These are phyloP conservation scores for Collybiopsis confluens DNA, from an alignment of 768 basidiomycete genomes.

Conservation along the genomic window DNA sequence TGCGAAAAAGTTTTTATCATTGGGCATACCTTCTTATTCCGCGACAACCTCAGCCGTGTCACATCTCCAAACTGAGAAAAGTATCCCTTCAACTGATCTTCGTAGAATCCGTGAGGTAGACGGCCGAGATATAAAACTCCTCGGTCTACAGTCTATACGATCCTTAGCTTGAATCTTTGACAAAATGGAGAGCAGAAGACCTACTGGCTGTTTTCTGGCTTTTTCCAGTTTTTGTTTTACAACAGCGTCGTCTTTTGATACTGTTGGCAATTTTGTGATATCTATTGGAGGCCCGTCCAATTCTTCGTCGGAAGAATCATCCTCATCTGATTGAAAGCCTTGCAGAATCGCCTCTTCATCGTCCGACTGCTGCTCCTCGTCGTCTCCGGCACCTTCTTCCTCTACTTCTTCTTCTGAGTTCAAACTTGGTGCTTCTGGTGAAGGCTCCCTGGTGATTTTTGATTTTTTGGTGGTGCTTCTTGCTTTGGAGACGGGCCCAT, in stretches of 20 bases:
- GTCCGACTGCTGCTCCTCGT: constrained; percentile 9
- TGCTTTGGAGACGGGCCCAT: background rate
- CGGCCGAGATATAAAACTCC: constrained; percentile 89
- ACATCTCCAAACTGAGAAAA: constrained; percentile 94
- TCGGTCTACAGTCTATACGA: constrained; percentile 48
- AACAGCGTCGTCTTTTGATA: constrained; percentile 82
- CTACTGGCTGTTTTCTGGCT: constrained; percentile 63
- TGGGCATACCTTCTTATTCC: constrained; percentile 79
- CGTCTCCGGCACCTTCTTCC: background rate
- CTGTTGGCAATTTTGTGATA: constrained; percentile 71
- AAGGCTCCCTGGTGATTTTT: background rate
- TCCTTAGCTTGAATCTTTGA: constrained; percentile 3
- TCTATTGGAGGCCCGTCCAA: constrained; percentile 58
- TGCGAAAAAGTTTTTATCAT: background rate
- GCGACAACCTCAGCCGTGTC: constrained; percentile 81
- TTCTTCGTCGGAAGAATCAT: constrained; percentile 76
- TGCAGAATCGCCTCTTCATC: constrained; percentile 37
- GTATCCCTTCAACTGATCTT: constrained; percentile 88
- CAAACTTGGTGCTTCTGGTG: background rate
- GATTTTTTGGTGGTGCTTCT: constrained; percentile 5
- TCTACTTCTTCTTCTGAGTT: background rate
- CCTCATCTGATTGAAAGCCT: constrained; percentile 73
- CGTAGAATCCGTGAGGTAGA: constrained; percentile 96
- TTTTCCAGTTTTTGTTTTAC: constrained; percentile 64
- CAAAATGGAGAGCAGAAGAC: background rate